These are phyloP conservation scores for Aspergillus pseudoterreus DNA, from an alignment of 2,329 filamentous ascomycete genomes.

Conservation along the genomic window DNA sequence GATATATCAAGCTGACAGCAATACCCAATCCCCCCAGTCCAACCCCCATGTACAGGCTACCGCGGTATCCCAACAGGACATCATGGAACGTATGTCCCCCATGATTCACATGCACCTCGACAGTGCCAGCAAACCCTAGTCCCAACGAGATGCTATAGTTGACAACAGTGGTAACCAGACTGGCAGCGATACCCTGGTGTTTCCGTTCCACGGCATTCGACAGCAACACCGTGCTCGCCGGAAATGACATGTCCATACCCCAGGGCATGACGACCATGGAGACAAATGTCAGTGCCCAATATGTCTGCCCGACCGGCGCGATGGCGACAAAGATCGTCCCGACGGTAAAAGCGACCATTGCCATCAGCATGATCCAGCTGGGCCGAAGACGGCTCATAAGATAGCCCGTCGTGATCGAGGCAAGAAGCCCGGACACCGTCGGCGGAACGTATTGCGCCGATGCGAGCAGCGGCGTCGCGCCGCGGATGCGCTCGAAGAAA, in stretches of 20 bases:
- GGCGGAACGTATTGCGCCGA: constrained; percentile 30
- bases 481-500: constrained; percentile 24
- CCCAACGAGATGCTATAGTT: constrained; percentile 67
- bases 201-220: constrained; percentile 48
- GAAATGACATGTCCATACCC: constrained; percentile 66
- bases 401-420: constrained; percentile 25
- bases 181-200: constrained; percentile 52
- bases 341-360: constrained; percentile 38
- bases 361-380: constrained; percentile 19
- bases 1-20: constrained; percentile 13
- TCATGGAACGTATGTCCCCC: constrained; percentile 33
- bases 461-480: constrained; percentile 22
- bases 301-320: constrained; percentile 54
- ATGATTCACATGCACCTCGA: constrained; percentile 50
- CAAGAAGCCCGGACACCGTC: constrained; percentile 26
- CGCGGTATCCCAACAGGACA: constrained; percentile 36
- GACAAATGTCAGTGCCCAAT: constrained; percentile 64
- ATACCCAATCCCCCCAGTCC: constrained; percentile 29
- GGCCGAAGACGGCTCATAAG: constrained; percentile 17
- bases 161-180: constrained; percentile 61
- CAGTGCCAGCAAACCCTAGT: constrained; percentile 62
- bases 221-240: constrained; percentile 59
- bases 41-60: constrained; percentile 40
- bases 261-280: constrained; percentile 56
- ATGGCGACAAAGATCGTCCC: constrained; percentile 42